phyloP scores from a whole-genome alignment of 169 alveolate species.

The Plasmodium knowlesi region DNA sequence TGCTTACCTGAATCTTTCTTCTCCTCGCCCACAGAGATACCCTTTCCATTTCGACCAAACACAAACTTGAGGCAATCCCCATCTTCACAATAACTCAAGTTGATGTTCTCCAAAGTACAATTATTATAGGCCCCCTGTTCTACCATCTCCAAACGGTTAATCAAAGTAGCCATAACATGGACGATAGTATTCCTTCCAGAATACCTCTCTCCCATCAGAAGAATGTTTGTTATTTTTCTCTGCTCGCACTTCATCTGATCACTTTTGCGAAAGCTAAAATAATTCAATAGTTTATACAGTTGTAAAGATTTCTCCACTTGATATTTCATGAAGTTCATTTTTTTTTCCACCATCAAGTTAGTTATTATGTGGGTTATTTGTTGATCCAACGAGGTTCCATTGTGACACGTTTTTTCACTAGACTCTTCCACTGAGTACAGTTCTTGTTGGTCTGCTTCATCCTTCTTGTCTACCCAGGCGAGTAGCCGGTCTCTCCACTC shows the following conservation, averaged over 20 bases:
- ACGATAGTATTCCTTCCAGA: slow-evolving; percentile 34
- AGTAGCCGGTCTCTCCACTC: background rate
- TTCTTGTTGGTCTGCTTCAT: slow-evolving; percentile 14
- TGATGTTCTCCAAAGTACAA: slow-evolving; percentile 12
- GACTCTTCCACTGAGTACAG: background rate
- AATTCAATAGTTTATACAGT: slow-evolving; percentile 5
- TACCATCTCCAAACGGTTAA: background rate
- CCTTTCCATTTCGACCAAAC: background rate
- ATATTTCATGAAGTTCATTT: slow-evolving; percentile 29
- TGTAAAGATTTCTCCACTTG: slow-evolving; percentile 33
- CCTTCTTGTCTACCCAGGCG: slow-evolving; percentile 3
- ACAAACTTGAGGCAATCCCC: slow-evolving; percentile 6
- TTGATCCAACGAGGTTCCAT: background rate
- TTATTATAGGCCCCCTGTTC: background rate
- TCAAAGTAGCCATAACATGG: background rate
- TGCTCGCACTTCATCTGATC: background rate
- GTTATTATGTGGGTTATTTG: background rate
- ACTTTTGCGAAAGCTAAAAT: background rate
- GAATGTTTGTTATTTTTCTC: slow-evolving; percentile 4
- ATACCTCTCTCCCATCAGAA: slow-evolving; percentile 30
- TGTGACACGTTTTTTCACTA: background rate
- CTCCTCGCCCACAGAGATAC: background rate
- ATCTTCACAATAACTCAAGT: slow-evolving; percentile 7
- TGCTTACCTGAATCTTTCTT: background rate
- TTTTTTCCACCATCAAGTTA: background rate